Evolutionary conservation across 495 filamentous ascomycete species (phyloP).

Genomic region (Emericellopsis terricola): DNA sequence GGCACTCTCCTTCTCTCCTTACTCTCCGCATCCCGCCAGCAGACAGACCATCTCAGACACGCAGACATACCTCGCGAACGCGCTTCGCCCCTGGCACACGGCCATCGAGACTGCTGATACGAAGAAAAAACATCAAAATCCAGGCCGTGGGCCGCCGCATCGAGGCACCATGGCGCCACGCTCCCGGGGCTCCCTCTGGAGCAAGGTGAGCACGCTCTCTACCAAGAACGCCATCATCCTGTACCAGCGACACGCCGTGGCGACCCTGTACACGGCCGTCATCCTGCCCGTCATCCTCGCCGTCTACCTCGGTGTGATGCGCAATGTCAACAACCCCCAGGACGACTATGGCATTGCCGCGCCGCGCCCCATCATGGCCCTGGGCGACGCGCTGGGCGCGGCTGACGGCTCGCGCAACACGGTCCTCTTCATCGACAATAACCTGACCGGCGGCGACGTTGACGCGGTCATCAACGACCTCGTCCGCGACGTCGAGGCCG

Average conservation of each 20-base stretch:
- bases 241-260: slow-evolving; percentile 35
- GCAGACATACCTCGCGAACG: no score
- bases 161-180: no score
- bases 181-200: no score
- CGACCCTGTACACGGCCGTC: slow-evolving; percentile 42
- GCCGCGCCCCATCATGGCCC: slow-evolving; percentile 29
- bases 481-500: slow-evolving; percentile 26
- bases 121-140: no score
- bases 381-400: slow-evolving; percentile 29
- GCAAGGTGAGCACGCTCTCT: slow-evolving; percentile 45
- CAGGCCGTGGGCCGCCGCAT: no score
- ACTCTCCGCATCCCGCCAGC: no score
- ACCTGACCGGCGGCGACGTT: slow-evolving; percentile 40
- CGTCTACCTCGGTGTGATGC: slow-evolving; percentile 36
- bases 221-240: slow-evolving; percentile 48
- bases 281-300: slow-evolving; percentile 45
- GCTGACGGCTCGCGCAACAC: slow-evolving; percentile 7
- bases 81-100: no score
- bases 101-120: no score
- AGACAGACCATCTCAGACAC: no score
- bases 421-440: slow-evolving; percentile 49
- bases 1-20: no score
- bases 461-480: slow-evolving; percentile 40
- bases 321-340: slow-evolving; percentile 37
- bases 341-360: slow-evolving; percentile 42